Conservation (phyloP, 2,329 filamentous ascomycete species). For the Ciborinia camelliae region DNA sequence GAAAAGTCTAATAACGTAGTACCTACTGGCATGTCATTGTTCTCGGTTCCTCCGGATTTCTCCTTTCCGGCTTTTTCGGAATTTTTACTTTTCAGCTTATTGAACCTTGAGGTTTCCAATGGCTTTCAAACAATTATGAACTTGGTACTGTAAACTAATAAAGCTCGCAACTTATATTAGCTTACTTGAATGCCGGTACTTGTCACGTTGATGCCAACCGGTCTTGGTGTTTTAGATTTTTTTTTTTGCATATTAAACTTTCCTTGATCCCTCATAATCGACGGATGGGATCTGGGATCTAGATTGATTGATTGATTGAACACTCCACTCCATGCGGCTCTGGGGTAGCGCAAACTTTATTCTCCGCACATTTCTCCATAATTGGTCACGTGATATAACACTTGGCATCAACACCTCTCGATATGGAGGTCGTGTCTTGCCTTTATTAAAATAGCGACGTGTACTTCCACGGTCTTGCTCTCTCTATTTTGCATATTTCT, state of each 20-base stretch:
- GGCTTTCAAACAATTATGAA: background rate
- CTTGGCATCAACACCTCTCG: conserved; percentile 4
- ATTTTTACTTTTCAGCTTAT: background rate
- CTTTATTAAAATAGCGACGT: background rate
- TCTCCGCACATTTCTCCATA: background rate
- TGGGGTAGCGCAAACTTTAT: conserved; percentile 18
- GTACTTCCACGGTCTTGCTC: background rate
- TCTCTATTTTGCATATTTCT: background rate
- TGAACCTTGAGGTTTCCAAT: background rate
- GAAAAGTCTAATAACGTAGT: background rate
- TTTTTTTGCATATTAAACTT: background rate
- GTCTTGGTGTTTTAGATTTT: background rate
- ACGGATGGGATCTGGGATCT: too few species aligned
- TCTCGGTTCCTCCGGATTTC: background rate
- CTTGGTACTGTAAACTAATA: background rate
- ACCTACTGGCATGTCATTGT: background rate
- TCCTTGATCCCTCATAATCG: background rate
- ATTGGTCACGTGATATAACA: background rate
- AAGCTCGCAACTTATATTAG: background rate
- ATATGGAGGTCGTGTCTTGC: background rate
- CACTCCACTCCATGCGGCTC: background rate
- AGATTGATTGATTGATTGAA: background rate
- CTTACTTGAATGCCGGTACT: background rate
- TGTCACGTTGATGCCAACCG: background rate
- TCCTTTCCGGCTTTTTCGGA: background rate